Conservation (phyloP, 2,329 filamentous ascomycete species). For the Ascochyta lentis region DNA sequence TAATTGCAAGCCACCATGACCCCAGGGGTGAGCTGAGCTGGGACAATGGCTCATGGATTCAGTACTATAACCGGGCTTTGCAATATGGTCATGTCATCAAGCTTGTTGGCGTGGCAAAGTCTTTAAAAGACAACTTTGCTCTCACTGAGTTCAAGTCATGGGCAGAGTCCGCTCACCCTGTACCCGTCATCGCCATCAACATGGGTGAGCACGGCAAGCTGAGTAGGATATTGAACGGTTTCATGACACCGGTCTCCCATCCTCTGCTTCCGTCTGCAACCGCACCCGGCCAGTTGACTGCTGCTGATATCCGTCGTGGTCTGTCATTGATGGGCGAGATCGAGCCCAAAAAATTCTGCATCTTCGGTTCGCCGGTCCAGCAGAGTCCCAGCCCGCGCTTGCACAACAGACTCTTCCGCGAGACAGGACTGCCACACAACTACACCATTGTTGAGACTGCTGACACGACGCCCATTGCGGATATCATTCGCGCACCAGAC, state of each 20-base stretch:
- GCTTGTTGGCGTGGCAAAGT: slow-evolving; percentile 80
- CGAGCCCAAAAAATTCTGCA: slow-evolving; percentile 75
- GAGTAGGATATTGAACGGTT: slow-evolving; percentile 86
- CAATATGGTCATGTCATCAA: slow-evolving; percentile 95
- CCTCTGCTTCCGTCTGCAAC: slow-evolving; percentile 89
- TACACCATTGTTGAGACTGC: slow-evolving; percentile 81
- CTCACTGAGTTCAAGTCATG: slow-evolving; percentile 80
- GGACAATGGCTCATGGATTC: slow-evolving; percentile 91
- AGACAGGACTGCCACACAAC: slow-evolving; percentile 81
- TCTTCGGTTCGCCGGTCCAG: slow-evolving; percentile 86
- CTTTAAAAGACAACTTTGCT: slow-evolving; percentile 83
- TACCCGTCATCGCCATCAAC: slow-evolving; percentile 93
- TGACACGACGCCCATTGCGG: slow-evolving; percentile 62
- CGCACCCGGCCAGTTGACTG: slow-evolving; percentile 90
- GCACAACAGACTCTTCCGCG: slow-evolving; percentile 83
- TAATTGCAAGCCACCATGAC: slow-evolving; percentile 97
- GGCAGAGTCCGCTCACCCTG: slow-evolving; percentile 74
- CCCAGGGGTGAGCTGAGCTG: slow-evolving; percentile 79
- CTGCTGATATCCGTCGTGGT: slow-evolving; percentile 82
- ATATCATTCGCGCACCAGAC: slow-evolving; percentile 70
- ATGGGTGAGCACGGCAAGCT: slow-evolving; percentile 90
- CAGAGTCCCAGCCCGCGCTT: slow-evolving; percentile 85
- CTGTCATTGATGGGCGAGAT: slow-evolving; percentile 82
- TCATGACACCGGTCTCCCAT: slow-evolving; percentile 94
- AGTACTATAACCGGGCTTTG: slow-evolving; percentile 86